These are phyloP conservation scores for Diplodia sapinea DNA, from an alignment of 2,329 filamentous ascomycete genomes.

Conservation along the genomic window DNA sequence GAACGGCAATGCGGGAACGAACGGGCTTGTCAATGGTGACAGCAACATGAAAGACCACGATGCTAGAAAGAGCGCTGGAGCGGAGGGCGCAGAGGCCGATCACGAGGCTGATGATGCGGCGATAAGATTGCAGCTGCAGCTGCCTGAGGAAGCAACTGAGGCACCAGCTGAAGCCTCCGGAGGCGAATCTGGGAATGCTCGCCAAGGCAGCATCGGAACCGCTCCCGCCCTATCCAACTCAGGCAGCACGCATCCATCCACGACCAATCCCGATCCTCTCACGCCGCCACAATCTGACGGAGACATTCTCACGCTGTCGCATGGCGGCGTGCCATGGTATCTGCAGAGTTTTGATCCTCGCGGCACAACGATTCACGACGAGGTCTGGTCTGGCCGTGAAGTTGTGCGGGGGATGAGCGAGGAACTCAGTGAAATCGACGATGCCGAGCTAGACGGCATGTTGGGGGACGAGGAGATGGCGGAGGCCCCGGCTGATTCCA, in stretches of 20 bases:
- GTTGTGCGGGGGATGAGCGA: conserved; percentile 78
- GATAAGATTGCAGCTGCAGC: conserved; percentile 25
- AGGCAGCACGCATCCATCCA: conserved; percentile 48
- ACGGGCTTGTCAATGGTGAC: conserved; percentile 19
- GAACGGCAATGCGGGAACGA: conserved; percentile 32
- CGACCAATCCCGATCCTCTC: conserved; percentile 58
- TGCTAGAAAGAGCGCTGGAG: conserved; percentile 48
- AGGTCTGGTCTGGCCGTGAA: conserved; percentile 75
- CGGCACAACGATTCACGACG: conserved; percentile 78
- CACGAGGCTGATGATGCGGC: conserved; percentile 34
- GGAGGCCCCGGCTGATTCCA: conserved; percentile 34
- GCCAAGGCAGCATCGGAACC: conserved; percentile 36
- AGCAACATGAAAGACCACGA: conserved; percentile 52
- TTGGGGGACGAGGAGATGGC: conserved; percentile 40
- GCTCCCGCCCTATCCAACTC: conserved; percentile 36
- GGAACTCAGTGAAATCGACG: conserved; percentile 88
- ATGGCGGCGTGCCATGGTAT: conserved; percentile 87
- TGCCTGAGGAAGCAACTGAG: conserved; percentile 12
- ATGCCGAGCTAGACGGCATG: conserved; percentile 78
- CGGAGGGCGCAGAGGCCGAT: conserved; percentile 47
- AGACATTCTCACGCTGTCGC: conserved; percentile 55
- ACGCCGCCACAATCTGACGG: conserved; percentile 67
- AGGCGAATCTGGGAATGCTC: conserved; percentile 36
- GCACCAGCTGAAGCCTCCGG: background rate
- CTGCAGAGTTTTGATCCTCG: conserved; percentile 77